Base-by-base conservation (phyloP, 1,284 basidiomycete species). In the Neonothopanus nambi region DNA sequence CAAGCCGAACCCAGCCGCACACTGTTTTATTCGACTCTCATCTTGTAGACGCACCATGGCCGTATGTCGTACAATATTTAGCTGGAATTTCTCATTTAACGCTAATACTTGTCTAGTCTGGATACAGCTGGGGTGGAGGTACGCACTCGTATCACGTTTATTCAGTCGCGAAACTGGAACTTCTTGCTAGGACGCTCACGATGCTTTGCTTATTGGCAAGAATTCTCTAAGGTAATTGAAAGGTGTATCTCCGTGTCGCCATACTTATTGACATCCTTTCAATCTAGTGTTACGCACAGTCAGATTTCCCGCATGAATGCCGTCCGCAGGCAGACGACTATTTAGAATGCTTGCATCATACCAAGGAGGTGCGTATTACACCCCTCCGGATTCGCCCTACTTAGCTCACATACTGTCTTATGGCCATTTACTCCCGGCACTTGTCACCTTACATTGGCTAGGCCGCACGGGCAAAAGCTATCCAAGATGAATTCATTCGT, bases 121-220 rank as follows among this genome's bases (percentile, higher is more conserved):
- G 87, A 54, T 89, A 80, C 72, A 80, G 85, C 56, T 84, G 81
- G 69, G 74, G 77, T 57, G 87, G 86, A 67, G 87, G 87, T 82
- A 61, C 41, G n/a, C n/a, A n/a, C n/a, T n/a, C n/a, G n/a, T n/a
- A n/a, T n/a, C 20, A 26, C 26, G 13, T 17, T 20, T 5, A 1
- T 23, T 17, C 12, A 9, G 11, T 13, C 33, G 12, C 13, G 30
- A n/a, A 3, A 35, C 17, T 47, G 30, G 13, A 1, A 44, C 13
- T 45, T 36, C 39, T 40, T 28, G 48, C 48, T 64, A 94, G 92
- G 92, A 65, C 86, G 87, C 65, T 88, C 92, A 61, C 84, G 93
- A 64, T 98, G 95, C 76, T 95, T 95, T 71, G 79, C 84, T 5
- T 93, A 90, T 73, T 98, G 95, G 94, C 93, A 95, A 66, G 91